Percentiles rank a stretch among this genome's conserved stretches.
phyloP scores from a whole-genome alignment of 164 flowering plant species.

The Nelumbo lutea region DNA sequence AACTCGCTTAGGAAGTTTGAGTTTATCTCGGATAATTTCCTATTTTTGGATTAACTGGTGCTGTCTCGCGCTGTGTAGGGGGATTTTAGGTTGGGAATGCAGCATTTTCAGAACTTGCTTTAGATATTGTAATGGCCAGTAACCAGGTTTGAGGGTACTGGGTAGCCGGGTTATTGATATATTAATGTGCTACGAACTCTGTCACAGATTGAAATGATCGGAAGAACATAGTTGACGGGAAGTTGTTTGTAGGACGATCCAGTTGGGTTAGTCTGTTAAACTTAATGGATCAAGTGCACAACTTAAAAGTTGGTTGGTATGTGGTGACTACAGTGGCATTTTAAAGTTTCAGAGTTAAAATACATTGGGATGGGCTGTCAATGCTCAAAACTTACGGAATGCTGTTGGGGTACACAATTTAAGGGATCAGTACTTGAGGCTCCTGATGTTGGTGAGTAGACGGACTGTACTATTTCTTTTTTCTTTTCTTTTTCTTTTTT shows the following conservation, averaged over 20 bases:
- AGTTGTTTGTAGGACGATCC: background rate
- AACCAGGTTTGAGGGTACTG: no score
- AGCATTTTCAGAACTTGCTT: no score
- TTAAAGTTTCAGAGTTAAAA: background rate
- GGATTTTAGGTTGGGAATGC: no score
- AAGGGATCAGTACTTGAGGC: constrained; percentile 40
- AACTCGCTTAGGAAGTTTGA: background rate
- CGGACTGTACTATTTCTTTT: background rate
- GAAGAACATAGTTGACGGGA: background rate
- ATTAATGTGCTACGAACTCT: background rate
- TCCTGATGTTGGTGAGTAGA: constrained; percentile 41
- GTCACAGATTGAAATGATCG: background rate
- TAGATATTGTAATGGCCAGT: background rate
- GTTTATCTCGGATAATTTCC: background rate
- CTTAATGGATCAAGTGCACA: background rate
- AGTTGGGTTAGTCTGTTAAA: constrained; percentile 1
- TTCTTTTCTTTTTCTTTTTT: background rate
- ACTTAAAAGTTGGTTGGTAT: background rate
- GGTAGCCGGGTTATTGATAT: background rate
- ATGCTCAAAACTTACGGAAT: constrained; percentile 41
- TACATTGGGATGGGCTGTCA: constrained; percentile 52
- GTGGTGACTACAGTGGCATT: background rate
- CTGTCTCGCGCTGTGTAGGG: background rate
- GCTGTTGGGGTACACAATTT: constrained; percentile 42
- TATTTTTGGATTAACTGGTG: background rate